phyloP scores from a whole-genome alignment of 768 basidiomycete genomes.

The Cyathus striatus region DNA sequence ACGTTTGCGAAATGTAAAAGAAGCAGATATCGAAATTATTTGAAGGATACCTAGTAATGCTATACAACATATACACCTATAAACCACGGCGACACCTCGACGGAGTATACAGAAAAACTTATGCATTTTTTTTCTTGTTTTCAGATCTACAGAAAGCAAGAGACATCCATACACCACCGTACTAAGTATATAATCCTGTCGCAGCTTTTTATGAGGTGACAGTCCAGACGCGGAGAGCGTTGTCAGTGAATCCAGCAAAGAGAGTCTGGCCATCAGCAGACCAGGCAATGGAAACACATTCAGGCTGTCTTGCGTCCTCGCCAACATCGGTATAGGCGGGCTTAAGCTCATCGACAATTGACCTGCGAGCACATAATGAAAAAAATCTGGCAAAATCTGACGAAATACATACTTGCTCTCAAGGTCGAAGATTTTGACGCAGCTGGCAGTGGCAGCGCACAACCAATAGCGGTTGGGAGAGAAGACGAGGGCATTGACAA shows the following conservation, averaged over 20 bases:
- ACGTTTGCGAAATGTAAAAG: constrained; percentile 57
- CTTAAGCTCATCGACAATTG: constrained; percentile 98
- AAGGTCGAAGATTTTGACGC: constrained; percentile 98
- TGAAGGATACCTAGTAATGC: background rate
- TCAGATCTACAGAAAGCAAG: constrained; percentile 17
- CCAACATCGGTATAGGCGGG: constrained; percentile 83
- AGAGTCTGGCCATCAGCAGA: constrained; percentile 96
- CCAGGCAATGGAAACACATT: constrained; percentile 97
- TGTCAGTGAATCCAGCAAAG: constrained; percentile 96
- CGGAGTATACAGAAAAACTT: constrained; percentile 15
- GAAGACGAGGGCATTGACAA: constrained; percentile 99
- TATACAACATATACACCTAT: too few relatives aligned
- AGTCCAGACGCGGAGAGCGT: constrained; percentile 89
- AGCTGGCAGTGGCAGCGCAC: constrained; percentile 95
- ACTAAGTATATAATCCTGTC: constrained; percentile 14
- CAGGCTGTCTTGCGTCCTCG: constrained; percentile 71
- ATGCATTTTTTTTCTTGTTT: constrained; percentile 28
- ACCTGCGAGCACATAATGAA: constrained; percentile 37
- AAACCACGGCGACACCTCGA: too few relatives aligned
- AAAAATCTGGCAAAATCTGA: background rate
- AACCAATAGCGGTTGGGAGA: constrained; percentile 99
- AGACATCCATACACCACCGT: constrained; percentile 13
- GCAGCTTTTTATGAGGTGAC: constrained; percentile 54
- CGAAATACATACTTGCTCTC: constrained; percentile 86
- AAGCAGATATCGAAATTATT: constrained; percentile 25